These are phyloP conservation scores for Camellia oleifera DNA, from an alignment of 179 eudicot species.

Conservation along the genomic window DNA sequence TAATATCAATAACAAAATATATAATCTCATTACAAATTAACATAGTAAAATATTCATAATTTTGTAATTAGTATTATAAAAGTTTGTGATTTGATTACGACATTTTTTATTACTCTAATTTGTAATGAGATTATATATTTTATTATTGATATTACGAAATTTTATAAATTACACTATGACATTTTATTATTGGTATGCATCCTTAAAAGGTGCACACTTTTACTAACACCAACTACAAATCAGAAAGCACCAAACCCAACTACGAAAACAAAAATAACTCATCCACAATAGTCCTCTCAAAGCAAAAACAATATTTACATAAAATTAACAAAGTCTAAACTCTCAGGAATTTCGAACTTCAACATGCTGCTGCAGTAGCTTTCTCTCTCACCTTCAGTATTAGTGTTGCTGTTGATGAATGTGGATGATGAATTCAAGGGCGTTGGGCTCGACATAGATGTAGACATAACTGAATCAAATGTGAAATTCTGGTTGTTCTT, in stretches of 20 bases:
- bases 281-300: too few relatives aligned
- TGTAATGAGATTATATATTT: too few relatives aligned
- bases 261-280: neutral
- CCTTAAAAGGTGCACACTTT: too few relatives aligned
- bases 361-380: conserved; percentile 42
- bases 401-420: conserved; percentile 24
- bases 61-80: too few relatives aligned
- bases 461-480: conserved; percentile 30
- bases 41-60: too few relatives aligned
- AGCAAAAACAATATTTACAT: conserved; percentile 22
- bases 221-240: neutral
- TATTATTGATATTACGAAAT: too few relatives aligned
- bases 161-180: too few relatives aligned
- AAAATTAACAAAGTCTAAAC: conserved; percentile 38
- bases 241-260: neutral
- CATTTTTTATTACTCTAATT: too few relatives aligned
- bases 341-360: conserved; percentile 43
- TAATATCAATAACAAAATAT: too few relatives aligned
- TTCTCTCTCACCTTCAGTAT: conserved; percentile 40
- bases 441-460: conserved; percentile 31
- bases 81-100: too few relatives aligned
- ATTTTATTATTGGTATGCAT: too few relatives aligned
- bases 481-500: conserved; percentile 15
- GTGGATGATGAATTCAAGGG: conserved; percentile 33
- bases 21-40: too few relatives aligned